Evolutionary conservation across 2,329 filamentous ascomycete genomes (phyloP).

Genomic region (Paramyrothecium sp.): DNA sequence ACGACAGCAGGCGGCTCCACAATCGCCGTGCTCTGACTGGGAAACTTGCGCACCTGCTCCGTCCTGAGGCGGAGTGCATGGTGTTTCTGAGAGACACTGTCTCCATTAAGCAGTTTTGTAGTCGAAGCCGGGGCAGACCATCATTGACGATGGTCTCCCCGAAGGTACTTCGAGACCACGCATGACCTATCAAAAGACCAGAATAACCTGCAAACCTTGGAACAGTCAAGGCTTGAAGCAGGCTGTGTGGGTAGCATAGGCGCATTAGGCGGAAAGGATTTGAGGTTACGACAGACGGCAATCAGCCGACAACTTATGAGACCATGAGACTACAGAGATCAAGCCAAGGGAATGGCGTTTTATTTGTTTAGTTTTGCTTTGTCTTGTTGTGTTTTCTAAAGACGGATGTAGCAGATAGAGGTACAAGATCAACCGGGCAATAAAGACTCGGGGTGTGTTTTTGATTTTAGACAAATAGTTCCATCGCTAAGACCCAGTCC

Average conservation of each 20-base stretch:
- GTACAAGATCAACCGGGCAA: background rate
- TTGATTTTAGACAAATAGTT: background rate
- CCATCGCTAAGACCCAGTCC: too few relatives aligned
- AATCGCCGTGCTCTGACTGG: too few relatives aligned
- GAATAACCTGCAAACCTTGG: too few relatives aligned
- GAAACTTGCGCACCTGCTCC: too few relatives aligned
- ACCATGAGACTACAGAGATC: background rate
- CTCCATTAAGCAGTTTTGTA: background rate
- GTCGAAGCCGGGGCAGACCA: background rate
- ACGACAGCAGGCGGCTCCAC: too few relatives aligned
- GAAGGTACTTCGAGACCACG: background rate
- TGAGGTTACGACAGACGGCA: background rate
- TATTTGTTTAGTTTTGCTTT: background rate
- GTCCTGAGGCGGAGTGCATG: background rate
- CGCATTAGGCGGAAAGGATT: background rate
- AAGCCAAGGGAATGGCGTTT: background rate
- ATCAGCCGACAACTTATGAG: background rate
- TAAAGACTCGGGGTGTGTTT: background rate
- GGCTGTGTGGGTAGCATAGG: background rate
- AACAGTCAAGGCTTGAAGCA: too few relatives aligned
- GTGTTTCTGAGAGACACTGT: background rate
- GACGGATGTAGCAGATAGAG: background rate
- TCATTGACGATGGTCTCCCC: background rate
- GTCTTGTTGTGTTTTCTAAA: background rate
- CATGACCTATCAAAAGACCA: background rate